Conservation (phyloP, 371 early-diverging fungal genomes). For the Circinella minor region DNA sequence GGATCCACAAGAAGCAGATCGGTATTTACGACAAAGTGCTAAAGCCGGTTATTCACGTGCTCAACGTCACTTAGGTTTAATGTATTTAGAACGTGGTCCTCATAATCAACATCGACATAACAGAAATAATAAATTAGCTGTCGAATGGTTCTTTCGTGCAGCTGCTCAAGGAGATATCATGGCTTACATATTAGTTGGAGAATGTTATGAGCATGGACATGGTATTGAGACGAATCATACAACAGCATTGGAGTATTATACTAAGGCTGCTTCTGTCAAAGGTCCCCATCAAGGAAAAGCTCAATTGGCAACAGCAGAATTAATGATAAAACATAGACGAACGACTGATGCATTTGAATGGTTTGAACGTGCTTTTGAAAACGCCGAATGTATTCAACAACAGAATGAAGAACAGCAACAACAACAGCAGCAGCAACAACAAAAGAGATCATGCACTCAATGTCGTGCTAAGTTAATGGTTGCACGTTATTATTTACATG, state of each 20-base stretch:
- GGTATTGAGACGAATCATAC: slow-evolving; percentile 58
- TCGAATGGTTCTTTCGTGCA: slow-evolving; percentile 67
- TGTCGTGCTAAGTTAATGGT: slow-evolving; percentile 41
- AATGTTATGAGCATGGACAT: slow-evolving; percentile 73
- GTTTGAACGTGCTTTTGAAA: slow-evolving; percentile 50
- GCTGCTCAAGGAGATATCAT: slow-evolving; percentile 64
- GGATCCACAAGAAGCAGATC: slow-evolving; percentile 35
- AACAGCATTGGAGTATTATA: slow-evolving; percentile 70
- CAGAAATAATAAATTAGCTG: slow-evolving; percentile 57
- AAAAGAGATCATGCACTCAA: neutral
- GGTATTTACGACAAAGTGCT: slow-evolving; percentile 40
- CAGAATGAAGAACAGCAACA: too few species aligned
- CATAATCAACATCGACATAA: slow-evolving; percentile 43
- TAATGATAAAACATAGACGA: slow-evolving; percentile 37
- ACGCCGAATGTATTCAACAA: slow-evolving; percentile 14
- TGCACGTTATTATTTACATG: slow-evolving; percentile 45
- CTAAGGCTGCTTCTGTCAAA: slow-evolving; percentile 52
- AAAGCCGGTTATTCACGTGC: slow-evolving; percentile 39
- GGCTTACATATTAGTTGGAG: slow-evolving; percentile 73
- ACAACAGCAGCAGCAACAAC: neutral
- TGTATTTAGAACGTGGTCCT: slow-evolving; percentile 37
- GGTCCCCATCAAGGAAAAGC: slow-evolving; percentile 49
- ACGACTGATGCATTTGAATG: slow-evolving; percentile 39
- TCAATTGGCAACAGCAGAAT: slow-evolving; percentile 42
- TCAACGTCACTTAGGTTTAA: slow-evolving; percentile 47